Conservation (phyloP, 257 asterid species). For the Haberlea rhodopensis region DNA sequence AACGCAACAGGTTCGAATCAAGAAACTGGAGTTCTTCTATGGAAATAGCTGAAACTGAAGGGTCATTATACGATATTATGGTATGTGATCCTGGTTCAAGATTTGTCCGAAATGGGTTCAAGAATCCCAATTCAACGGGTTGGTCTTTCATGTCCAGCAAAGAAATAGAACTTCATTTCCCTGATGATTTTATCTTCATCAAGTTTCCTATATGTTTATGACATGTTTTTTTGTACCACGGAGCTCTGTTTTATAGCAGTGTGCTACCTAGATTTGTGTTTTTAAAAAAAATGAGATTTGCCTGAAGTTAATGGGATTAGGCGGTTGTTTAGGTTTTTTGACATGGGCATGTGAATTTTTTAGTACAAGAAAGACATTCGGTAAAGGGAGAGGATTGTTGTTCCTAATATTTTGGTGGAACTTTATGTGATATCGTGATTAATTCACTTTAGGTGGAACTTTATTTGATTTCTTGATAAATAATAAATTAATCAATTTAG, state of each 20-base stretch:
- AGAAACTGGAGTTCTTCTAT: constrained; percentile 45
- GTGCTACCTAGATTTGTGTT: background rate
- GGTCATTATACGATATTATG: constrained; percentile 64
- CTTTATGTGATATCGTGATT: background rate
- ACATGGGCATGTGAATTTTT: background rate
- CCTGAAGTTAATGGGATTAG: background rate
- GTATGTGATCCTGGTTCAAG: constrained; percentile 66
- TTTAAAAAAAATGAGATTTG: background rate
- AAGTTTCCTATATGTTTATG: background rate
- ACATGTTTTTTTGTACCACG: background rate
- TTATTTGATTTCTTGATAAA: background rate
- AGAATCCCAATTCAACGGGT: constrained; percentile 55
- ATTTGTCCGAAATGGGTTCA: constrained; percentile 58
- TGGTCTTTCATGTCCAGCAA: constrained; percentile 13
- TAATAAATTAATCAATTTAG: background rate
- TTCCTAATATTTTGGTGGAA: background rate
- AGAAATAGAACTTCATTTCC: background rate
- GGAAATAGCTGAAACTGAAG: constrained; percentile 57
- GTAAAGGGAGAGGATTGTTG: background rate
- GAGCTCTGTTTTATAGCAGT: background rate
- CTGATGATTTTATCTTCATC: background rate
- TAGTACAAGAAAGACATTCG: background rate
- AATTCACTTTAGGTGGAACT: background rate
- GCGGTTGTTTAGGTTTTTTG: background rate
- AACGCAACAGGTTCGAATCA: constrained; percentile 31